These are phyloP conservation scores for Starmera quercuum DNA, from an alignment of 805 yeast species.

Conservation along the genomic window DNA sequence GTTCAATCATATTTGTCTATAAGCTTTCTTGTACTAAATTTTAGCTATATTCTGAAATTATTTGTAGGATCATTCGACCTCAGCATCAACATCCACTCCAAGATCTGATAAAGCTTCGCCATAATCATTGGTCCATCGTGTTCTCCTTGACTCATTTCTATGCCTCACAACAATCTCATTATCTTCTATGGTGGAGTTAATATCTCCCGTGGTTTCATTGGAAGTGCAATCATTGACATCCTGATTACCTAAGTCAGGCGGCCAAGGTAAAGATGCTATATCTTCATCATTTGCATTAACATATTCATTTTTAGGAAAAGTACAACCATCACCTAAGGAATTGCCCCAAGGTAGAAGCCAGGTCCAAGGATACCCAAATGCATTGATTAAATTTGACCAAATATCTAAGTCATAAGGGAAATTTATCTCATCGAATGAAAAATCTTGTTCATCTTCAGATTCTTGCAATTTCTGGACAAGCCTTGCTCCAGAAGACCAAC, in stretches of 20 bases:
- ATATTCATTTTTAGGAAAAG: conserved; percentile 47
- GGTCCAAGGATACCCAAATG: conserved; percentile 52
- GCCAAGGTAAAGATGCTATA: conserved; percentile 77
- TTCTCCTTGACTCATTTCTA: conserved; percentile 23
- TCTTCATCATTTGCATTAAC: conserved; percentile 41
- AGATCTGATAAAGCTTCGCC: conserved; percentile 84
- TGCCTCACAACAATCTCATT: conserved; percentile 23
- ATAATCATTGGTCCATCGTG: conserved; percentile 62
- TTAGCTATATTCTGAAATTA: no score
- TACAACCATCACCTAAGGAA: conserved; percentile 54
- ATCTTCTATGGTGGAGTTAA: conserved; percentile 5
- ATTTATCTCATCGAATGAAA: conserved; percentile 48
- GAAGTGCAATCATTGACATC: conserved; percentile 11
- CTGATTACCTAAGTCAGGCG: conserved; percentile 72
- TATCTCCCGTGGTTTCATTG: neutral
- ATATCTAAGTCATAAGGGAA: conserved; percentile 82
- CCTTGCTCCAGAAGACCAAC: conserved; percentile 12
- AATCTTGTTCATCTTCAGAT: conserved; percentile 8
- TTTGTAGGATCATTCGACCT: conserved; percentile 17
- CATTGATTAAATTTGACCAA: conserved; percentile 39
- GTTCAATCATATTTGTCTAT: no score
- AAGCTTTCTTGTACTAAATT: no score
- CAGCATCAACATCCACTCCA: conserved; percentile 79
- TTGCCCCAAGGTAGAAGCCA: conserved; percentile 73
- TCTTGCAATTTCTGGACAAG: conserved; percentile 2